Base-by-base conservation (phyloP, 169 alveolate species). In the Miamiensis avidus region DNA sequence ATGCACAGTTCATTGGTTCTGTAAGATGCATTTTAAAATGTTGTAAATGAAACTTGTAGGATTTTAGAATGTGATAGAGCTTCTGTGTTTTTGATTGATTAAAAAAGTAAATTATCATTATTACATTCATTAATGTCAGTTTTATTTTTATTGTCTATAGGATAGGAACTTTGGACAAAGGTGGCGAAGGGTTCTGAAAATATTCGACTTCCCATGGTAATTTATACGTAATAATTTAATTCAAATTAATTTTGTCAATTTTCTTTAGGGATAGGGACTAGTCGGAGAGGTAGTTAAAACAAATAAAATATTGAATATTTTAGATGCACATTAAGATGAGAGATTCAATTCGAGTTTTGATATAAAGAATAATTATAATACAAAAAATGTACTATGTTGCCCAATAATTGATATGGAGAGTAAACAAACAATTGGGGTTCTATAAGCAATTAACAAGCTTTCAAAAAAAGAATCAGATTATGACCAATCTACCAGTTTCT, bases 261-360 rank as follows among this genome's bases (percentile, higher is more conserved):
- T 75, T 75, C 33, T 25, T 25, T 29, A 25, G 33, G 81, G 81
- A 31, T 27, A 78, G 34, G 97, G 97, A 11, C 86, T 94, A n/a
- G 95, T 93, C 32, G 85, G 97, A 0, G 79, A 74, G 34, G 94
- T 93, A 32, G 94, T 91, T 31, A 34, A 82, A n/a, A 84, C 83
- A 31, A 86, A 83, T 1, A 82, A 74, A 29, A 87, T 83, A 83
- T 85, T 89, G 65, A 94, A 94, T 74, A 91, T 94, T 4, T 93
- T 89, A 34, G 96, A 94, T 89, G 95, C 95, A 29, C 88, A 92
- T 89, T 76, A 85, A 31, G 97, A 92, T 85, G 75, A 83, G 34
- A 85, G 97, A 74, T 94, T 92, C 84, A 92, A 91, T 81, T 86
- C 82, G 65, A 93, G 91, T 29, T 78, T 87, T 28, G 97, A 94